phyloP scores from a whole-genome alignment of 768 basidiomycete genomes.

The Mycena belliarum region DNA sequence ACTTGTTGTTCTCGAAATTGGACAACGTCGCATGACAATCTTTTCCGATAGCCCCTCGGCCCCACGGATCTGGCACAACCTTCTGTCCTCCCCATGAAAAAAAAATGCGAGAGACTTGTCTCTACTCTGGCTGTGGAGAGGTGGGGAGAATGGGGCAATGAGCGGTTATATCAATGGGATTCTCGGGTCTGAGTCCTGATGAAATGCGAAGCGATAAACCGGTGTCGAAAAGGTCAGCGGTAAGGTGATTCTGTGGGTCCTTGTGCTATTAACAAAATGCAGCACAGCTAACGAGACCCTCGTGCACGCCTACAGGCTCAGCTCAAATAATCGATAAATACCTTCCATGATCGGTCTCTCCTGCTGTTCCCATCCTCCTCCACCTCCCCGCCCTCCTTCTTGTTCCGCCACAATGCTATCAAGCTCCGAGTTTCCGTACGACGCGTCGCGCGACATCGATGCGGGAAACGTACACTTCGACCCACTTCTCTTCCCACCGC shows the following conservation, averaged over 20 bases:
- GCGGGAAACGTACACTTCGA: neutral
- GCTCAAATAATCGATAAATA: slow-evolving; percentile 3
- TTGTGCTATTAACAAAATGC: neutral
- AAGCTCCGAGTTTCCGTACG: neutral
- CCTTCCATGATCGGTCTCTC: slow-evolving; percentile 1
- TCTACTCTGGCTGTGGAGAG: no score
- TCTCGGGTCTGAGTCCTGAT: neutral
- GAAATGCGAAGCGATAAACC: neutral
- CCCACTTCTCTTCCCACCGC: neutral
- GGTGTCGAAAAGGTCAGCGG: neutral
- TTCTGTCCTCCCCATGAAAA: neutral
- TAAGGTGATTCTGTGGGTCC: slow-evolving; percentile 7
- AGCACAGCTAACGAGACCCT: neutral
- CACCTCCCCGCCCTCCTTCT: neutral
- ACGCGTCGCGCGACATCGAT: neutral
- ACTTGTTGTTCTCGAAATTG: neutral
- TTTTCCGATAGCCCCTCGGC: neutral
- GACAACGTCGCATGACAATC: neutral
- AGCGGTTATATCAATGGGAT: neutral
- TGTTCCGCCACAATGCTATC: slow-evolving; percentile 3
- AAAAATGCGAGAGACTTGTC: neutral
- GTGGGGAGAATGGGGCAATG: neutral
- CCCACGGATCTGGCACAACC: neutral
- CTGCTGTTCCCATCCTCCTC: neutral
- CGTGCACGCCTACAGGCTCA: neutral